Base-by-base conservation (phyloP, 2,329 filamentous ascomycete species). In the Juglanconis juglandina region DNA sequence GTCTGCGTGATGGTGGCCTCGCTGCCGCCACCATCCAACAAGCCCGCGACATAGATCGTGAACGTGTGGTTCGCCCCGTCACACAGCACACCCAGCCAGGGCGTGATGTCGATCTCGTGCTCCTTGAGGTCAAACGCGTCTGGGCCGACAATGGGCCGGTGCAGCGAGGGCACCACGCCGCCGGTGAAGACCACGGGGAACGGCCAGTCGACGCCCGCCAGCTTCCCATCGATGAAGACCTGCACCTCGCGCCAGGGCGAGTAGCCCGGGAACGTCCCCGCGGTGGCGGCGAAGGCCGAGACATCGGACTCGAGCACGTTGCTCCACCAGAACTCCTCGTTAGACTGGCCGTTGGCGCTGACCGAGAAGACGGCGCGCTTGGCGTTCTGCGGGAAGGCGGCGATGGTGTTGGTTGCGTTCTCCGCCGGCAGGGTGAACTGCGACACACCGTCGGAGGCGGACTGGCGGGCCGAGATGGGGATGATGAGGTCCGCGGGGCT, bases 291-390 rank as follows among this genome's bases (percentile, higher is more conserved):
- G 69, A 93, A 94, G 3, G 82, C 80, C 41, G 80, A 64, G 3
- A 78, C 78, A 64, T 87, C 82, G 9, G 82, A 83, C 48, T 87
- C 81, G 2, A 89, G 82, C 1, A 92, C 86, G 68, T 94, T 94
- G 60, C 81, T 84, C 86, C 89, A 95, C 90, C 91, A 96, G 68
- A 94, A 94, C 71, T 96, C 91, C 74, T 95, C 91, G 14, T 80
- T 75, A 0, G 81, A 81, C 71, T 95, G 91, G 0, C 90, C 91
- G 65, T 87, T 91, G 14, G 91, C 89, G 8, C 88, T 86, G n/a
- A 95, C 80, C 0, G 89, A 86, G 58, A 94, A 84, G 8, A 92
- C 83, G 17, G 91, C 91, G 60, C 87, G 85, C 56, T 84, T 82
- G 24, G 81, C 80, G 67, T 91, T 88, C 53, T 75, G 78, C 2